phyloP scores from a whole-genome alignment of 495 filamentous ascomycete species.

The Penicillium malachiteum region DNA sequence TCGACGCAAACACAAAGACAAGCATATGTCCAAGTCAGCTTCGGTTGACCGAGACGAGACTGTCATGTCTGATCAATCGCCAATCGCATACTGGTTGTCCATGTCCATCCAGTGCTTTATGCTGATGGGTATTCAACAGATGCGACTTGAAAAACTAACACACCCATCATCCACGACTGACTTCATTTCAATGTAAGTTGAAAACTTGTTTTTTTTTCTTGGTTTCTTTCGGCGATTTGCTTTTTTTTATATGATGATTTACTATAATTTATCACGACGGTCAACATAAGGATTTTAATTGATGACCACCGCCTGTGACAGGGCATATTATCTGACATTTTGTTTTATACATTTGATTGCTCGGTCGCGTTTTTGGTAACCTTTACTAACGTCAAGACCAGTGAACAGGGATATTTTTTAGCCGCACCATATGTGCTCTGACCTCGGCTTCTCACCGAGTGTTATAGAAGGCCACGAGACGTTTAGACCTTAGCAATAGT shows the following conservation, averaged over 20 bases:
- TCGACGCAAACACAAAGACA: slow-evolving; percentile 52
- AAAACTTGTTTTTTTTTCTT: slow-evolving; percentile 2
- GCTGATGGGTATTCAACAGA: slow-evolving; percentile 28
- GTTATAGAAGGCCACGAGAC: not conserved
- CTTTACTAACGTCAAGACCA: slow-evolving; percentile 23
- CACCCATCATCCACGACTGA: not conserved
- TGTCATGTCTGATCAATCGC: slow-evolving; percentile 47
- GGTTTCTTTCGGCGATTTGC: not conserved
- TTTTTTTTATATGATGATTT: slow-evolving; percentile 68
- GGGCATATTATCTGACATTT: slow-evolving; percentile 65
- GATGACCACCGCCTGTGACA: slow-evolving; percentile 92
- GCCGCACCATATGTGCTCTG: slow-evolving; percentile 1
- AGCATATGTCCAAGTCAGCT: slow-evolving; percentile 61
- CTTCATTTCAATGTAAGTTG: slow-evolving; percentile 22
- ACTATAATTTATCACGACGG: slow-evolving; percentile 87
- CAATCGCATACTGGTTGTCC: slow-evolving; percentile 15
- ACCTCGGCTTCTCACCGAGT: slow-evolving; percentile 2
- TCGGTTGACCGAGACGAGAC: slow-evolving; percentile 48
- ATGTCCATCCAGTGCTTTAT: slow-evolving; percentile 24
- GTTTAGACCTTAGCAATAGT: slow-evolving; percentile 11
- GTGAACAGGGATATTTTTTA: slow-evolving; percentile 10
- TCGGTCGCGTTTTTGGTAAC: slow-evolving; percentile 12
- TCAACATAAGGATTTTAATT: slow-evolving; percentile 86
- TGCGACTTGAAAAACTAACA: not conserved
- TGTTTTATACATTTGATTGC: slow-evolving; percentile 13